A percentile compares a stretch with the other conserved stretches of the same genome.
These are phyloP conservation scores for Gynochthodes officinalis DNA, from an alignment of 257 asterid genomes.

Conservation along the genomic window DNA sequence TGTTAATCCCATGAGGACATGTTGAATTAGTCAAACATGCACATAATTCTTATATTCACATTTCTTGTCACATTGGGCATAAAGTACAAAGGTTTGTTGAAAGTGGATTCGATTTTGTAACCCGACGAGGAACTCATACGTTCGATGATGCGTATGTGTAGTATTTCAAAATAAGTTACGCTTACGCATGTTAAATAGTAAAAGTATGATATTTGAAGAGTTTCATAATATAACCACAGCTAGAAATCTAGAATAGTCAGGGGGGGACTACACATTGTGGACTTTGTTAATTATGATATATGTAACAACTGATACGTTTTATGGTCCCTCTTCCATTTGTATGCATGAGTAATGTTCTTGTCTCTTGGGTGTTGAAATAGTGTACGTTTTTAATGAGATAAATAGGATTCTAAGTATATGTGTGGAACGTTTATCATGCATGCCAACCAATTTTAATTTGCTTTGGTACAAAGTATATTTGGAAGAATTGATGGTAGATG, in stretches of 20 bases:
- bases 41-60: neutral
- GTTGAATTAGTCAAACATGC: conserved; percentile 15
- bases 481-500: neutral
- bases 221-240: neutral
- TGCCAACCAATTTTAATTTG: neutral
- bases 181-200: too few species aligned
- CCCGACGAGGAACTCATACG: too few species aligned
- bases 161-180: too few species aligned
- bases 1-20: neutral
- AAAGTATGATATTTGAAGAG: too few species aligned
- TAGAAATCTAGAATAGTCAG: neutral
- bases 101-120: too few species aligned
- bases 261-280: too few species aligned
- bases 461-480: neutral
- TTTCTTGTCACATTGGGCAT: neutral
- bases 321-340: neutral
- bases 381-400: neutral
- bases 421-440: neutral
- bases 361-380: neutral
- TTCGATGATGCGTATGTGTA: too few species aligned
- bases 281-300: neutral
- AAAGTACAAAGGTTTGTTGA: too few species aligned
- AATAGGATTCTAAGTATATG: neutral
- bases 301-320: conserved; percentile 4
- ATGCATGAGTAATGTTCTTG: neutral